Evolutionary conservation across 108 stramenopile species (phyloP).

Genomic region (Aurantiochytrium sp.): DNA sequence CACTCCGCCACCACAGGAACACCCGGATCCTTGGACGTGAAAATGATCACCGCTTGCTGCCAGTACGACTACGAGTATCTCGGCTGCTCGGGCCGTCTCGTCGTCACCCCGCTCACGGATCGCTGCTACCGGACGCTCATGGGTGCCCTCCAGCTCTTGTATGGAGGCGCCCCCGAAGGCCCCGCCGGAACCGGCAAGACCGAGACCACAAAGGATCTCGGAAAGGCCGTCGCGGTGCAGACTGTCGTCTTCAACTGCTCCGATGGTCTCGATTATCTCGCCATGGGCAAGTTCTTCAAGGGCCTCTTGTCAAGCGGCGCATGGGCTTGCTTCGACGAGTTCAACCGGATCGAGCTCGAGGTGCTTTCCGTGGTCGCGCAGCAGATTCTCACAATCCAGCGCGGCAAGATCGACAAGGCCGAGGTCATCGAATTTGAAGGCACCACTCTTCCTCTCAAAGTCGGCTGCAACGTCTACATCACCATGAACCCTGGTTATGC

Average conservation of each 20-base stretch:
- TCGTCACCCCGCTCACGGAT: slow-evolving; percentile 70
- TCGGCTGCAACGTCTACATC: slow-evolving; percentile 63
- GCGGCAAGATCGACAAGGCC: slow-evolving; percentile 48
- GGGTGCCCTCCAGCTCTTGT: slow-evolving; percentile 63
- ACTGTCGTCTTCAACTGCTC: slow-evolving; percentile 69
- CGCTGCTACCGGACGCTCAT: slow-evolving; percentile 68
- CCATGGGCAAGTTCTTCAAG: slow-evolving; percentile 73
- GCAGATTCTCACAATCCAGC: slow-evolving; percentile 65
- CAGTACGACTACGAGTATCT: slow-evolving; percentile 67
- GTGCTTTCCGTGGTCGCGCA: slow-evolving; percentile 55
- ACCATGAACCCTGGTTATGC: slow-evolving; percentile 74
- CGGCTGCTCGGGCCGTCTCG: slow-evolving; percentile 62
- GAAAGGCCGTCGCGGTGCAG: slow-evolving; percentile 65
- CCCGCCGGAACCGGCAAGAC: slow-evolving; percentile 71
- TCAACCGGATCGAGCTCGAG: slow-evolving; percentile 66
- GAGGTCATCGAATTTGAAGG: slow-evolving; percentile 62
- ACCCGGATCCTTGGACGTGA: slow-evolving; percentile 51
- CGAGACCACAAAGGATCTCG: slow-evolving; percentile 64
- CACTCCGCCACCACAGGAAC: slow-evolving; percentile 47
- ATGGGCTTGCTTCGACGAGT: slow-evolving; percentile 68
- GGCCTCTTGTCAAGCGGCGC: slow-evolving; percentile 61
- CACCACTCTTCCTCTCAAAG: slow-evolving; percentile 52
- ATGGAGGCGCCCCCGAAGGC: slow-evolving; percentile 68
- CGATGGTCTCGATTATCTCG: slow-evolving; percentile 64
- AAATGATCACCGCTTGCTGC: slow-evolving; percentile 62